phyloP scores from a whole-genome alignment of 768 basidiomycete species.

The Mrakia hoshinonis region DNA sequence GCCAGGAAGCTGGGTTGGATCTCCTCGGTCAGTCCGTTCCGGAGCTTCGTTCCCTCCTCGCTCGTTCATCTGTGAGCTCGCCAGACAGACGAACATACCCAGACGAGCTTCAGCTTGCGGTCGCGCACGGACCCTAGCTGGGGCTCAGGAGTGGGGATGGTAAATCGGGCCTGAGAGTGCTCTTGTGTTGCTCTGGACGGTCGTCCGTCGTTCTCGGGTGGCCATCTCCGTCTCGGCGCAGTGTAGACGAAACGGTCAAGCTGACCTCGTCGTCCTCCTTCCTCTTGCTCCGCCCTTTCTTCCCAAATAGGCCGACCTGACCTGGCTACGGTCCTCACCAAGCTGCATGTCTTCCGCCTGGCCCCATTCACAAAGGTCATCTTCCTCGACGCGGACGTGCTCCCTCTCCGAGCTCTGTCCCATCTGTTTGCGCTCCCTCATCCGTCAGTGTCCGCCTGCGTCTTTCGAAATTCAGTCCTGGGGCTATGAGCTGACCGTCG shows the following conservation, averaged over 20 bases:
- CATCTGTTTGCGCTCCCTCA: slow-evolving; percentile 78
- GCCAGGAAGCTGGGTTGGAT: slow-evolving; percentile 58
- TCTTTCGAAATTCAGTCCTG: no score
- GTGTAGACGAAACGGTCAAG: not conserved
- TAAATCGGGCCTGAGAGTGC: no score
- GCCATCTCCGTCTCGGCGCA: not conserved
- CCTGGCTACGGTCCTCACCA: slow-evolving; percentile 86
- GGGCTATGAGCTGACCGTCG: no score
- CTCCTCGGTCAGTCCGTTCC: slow-evolving; percentile 61
- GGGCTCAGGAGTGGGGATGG: no score
- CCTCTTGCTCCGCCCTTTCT: not conserved
- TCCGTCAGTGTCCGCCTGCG: slow-evolving; percentile 27
- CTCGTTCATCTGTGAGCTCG: not conserved
- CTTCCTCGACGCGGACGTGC: slow-evolving; percentile 54
- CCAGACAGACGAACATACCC: not conserved
- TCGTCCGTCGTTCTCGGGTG: not conserved
- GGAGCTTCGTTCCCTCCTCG: not conserved
- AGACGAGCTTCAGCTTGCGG: no score
- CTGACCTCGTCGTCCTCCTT: not conserved
- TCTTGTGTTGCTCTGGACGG: no score
- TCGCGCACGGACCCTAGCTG: no score
- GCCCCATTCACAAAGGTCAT: slow-evolving; percentile 75
- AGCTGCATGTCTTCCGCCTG: slow-evolving; percentile 90
- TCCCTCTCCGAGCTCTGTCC: slow-evolving; percentile 55
- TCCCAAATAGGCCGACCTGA: slow-evolving; percentile 71